Conservation (phyloP, 805 yeast genomes). For the Ogataea pignaliae region DNA sequence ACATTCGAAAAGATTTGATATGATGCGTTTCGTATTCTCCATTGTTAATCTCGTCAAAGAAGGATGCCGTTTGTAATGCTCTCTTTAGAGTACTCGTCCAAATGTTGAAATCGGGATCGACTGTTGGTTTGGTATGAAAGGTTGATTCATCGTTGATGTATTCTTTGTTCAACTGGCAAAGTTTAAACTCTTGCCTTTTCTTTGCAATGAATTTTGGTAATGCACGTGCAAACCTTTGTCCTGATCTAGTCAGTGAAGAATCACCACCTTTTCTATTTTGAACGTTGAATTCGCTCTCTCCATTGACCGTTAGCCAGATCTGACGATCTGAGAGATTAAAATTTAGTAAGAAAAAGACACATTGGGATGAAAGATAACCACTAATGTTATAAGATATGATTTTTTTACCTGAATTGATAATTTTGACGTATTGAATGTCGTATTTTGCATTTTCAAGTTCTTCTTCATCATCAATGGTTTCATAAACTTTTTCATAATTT, state of each 20-base stretch:
- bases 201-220: slow-evolving; percentile 31
- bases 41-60: slow-evolving; percentile 20
- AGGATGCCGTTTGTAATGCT: slow-evolving; percentile 29
- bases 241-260: slow-evolving; percentile 24
- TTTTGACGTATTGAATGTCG: slow-evolving; percentile 55
- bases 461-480: slow-evolving; percentile 70
- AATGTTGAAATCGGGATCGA: slow-evolving; percentile 28
- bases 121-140: slow-evolving; percentile 14
- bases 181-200: slow-evolving; percentile 32
- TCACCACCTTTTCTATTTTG: slow-evolving; percentile 31
- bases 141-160: slow-evolving; percentile 28
- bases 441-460: slow-evolving; percentile 39
- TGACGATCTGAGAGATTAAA: slow-evolving; percentile 34
- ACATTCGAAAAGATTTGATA: slow-evolving; percentile 30
- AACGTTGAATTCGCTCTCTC: slow-evolving; percentile 28
- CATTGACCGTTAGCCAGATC: slow-evolving; percentile 33
- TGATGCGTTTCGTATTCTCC: slow-evolving; percentile 18
- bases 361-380: slow-evolving; percentile 54
- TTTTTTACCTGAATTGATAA: slow-evolving; percentile 58
- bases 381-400: slow-evolving; percentile 52
- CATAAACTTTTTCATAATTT: slow-evolving; percentile 86
- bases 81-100: slow-evolving; percentile 33
- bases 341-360: slow-evolving; percentile 48
- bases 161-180: slow-evolving; percentile 29
- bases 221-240: slow-evolving; percentile 31